These are phyloP conservation scores for Xylariaceae sp. DNA, from an alignment of 2,329 filamentous ascomycete genomes.

Conservation along the genomic window DNA sequence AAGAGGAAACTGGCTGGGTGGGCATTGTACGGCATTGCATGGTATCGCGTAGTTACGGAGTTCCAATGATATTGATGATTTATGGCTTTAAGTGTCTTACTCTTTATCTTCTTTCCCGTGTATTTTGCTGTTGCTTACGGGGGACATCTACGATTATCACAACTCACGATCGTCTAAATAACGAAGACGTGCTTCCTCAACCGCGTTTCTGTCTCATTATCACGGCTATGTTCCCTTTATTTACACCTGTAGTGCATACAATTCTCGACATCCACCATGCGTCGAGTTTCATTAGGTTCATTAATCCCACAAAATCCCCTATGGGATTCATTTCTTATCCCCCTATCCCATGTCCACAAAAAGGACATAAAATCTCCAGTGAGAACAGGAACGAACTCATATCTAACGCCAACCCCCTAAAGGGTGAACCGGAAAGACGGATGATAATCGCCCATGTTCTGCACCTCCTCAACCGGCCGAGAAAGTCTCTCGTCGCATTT, in stretches of 20 bases:
- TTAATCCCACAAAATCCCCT: too few relatives aligned
- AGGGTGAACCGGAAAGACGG: conserved; percentile 44
- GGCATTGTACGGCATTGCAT: conserved; percentile 15
- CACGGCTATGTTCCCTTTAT: too few relatives aligned
- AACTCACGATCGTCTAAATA: too few relatives aligned
- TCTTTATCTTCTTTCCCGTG: not conserved
- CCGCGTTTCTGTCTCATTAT: too few relatives aligned
- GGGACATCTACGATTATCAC: too few relatives aligned
- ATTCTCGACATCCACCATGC: too few relatives aligned
- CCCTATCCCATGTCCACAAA: too few relatives aligned
- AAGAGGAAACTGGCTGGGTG: not conserved
- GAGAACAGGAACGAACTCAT: too few relatives aligned
- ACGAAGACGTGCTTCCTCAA: too few relatives aligned
- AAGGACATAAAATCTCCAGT: too few relatives aligned
- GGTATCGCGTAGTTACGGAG: conserved; percentile 12
- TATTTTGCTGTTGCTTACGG: not conserved
- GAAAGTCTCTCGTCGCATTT: conserved; percentile 42
- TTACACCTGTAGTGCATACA: too few relatives aligned
- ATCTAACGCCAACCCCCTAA: not conserved
- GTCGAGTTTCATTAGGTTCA: too few relatives aligned
- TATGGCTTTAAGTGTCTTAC: conserved; percentile 5
- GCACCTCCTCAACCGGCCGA: conserved; percentile 36
- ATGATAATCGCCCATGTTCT: conserved; percentile 51
- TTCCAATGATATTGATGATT: conserved; percentile 8
- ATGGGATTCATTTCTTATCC: not conserved